phyloP scores from a whole-genome alignment of 2,329 filamentous ascomycete species.

The Fusarium sp. region DNA sequence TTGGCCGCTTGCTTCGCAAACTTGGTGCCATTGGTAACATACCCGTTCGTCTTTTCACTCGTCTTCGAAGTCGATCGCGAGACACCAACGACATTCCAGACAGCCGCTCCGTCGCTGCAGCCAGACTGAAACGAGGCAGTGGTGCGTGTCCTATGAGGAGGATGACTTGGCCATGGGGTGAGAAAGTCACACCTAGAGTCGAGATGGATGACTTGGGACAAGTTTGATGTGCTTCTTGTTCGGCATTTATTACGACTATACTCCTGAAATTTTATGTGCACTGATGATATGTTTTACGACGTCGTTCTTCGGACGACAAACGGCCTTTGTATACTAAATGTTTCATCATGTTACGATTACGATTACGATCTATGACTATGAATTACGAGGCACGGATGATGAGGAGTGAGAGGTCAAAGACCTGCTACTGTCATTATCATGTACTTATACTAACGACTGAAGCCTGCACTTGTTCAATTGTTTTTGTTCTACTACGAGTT shows the following conservation, averaged over 20 bases:
- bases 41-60: slow-evolving; percentile 12
- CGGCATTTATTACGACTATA: slow-evolving; percentile 9
- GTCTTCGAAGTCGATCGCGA: slow-evolving; percentile 20
- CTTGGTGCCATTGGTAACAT: slow-evolving; percentile 23
- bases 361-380: slow-evolving; percentile 9
- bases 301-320: neutral
- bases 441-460: neutral
- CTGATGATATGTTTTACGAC: slow-evolving; percentile 6
- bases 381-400: slow-evolving; percentile 14
- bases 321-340: neutral
- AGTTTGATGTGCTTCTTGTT: slow-evolving; percentile 18
- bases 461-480: neutral
- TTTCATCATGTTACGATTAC: neutral
- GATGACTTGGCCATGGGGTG: slow-evolving; percentile 26
- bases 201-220: slow-evolving; percentile 32
- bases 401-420: slow-evolving; percentile 1
- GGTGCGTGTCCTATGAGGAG: slow-evolving; percentile 15
- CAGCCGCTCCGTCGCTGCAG: slow-evolving; percentile 34
- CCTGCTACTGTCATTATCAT: slow-evolving; percentile 14
- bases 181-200: neutral
- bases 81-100: slow-evolving; percentile 41
- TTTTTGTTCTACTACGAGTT: neutral
- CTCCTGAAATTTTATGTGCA: neutral
- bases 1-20: slow-evolving; percentile 49
- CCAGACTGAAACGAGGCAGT: slow-evolving; percentile 15